Evolutionary conservation across 345 rosid species (phyloP), one percentile per base, ranked within the genome.

Genomic region (Physaria fendleri): DNA sequence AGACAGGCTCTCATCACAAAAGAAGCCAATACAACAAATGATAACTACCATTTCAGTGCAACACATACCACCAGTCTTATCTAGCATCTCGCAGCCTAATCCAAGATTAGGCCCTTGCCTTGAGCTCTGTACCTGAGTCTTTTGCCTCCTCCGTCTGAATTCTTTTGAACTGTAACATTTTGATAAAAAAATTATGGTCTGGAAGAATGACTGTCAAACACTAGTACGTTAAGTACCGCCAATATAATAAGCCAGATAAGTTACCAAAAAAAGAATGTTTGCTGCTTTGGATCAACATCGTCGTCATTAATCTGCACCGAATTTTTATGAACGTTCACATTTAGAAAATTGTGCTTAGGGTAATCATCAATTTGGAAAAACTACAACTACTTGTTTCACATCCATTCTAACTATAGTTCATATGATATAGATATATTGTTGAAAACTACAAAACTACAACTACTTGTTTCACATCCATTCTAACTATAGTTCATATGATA

Each of bases 281-380:
- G 95, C 39, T 84, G 95, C 76, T 84, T 87, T 23, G 99, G 99
- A 82, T 94, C 96, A 73, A 78, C 67, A 40, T 81, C 87, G 33
- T 81, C 87, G 11, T 89, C 84, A 75, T 82, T 76, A 54, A 78
- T 71, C 99, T 90, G 81, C 65, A 68, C 11, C 62, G 37, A 11
- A 8, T 25, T 14, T 37, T 43, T 1, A 39, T 24, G 43, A 62
- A 48, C 39, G 46, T 39, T 38, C 9, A 40, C 33, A 48, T 32
- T 47, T 35, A 29, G 5, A 24, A 38, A 24, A 61, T 53, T 56
- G 27, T 56, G 42, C 39, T 18, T 46, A 2, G 41, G 18, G 4
- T 62, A 39, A 33, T 42, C 54, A 44, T 53, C 35, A 53, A 44
- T 13, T 8, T 14, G 16, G 28, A 40, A 20, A 20, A 56, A 40